phyloP scores from a whole-genome alignment of 805 yeast species.

The Candida sithepensis region DNA sequence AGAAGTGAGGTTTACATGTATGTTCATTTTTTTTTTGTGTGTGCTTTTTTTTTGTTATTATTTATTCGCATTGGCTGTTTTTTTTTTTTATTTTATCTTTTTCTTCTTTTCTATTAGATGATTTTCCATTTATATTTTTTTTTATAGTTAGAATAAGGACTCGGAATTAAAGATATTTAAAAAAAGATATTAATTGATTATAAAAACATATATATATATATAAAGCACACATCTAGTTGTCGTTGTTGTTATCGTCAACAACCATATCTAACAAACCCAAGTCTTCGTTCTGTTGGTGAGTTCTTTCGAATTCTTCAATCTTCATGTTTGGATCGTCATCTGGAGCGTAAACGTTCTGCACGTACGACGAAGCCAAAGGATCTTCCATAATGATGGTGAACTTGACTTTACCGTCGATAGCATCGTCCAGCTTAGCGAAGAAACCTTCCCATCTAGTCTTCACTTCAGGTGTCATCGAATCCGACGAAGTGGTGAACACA shows the following conservation, averaged over 20 bases:
- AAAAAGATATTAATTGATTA: too few relatives aligned
- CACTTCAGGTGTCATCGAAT: conserved; percentile 81
- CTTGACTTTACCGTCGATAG: conserved; percentile 73
- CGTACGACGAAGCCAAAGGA: conserved; percentile 91
- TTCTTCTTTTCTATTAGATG: too few relatives aligned
- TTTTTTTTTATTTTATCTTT: too few relatives aligned
- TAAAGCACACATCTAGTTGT: too few relatives aligned
- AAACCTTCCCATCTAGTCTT: conserved; percentile 80
- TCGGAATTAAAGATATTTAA: too few relatives aligned
- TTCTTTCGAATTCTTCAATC: conserved; percentile 86
- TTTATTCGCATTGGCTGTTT: background rate
- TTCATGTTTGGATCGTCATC: conserved; percentile 96
- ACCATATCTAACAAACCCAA: conserved; percentile 68
- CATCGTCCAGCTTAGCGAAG: conserved; percentile 69
- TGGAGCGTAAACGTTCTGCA: conserved; percentile 98
- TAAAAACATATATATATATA: too few relatives aligned
- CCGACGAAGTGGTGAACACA: conserved; percentile 83
- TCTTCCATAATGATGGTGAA: conserved; percentile 90
- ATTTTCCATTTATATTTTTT: too few relatives aligned
- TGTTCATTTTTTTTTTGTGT: background rate
- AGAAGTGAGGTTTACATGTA: background rate
- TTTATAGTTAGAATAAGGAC: too few relatives aligned
- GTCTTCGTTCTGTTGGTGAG: conserved; percentile 84
- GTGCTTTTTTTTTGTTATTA: background rate
- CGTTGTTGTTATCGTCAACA: conserved; percentile 2